These are phyloP conservation scores for Cercospora sesami DNA, from an alignment of 2,329 filamentous ascomycete genomes.

Conservation along the genomic window DNA sequence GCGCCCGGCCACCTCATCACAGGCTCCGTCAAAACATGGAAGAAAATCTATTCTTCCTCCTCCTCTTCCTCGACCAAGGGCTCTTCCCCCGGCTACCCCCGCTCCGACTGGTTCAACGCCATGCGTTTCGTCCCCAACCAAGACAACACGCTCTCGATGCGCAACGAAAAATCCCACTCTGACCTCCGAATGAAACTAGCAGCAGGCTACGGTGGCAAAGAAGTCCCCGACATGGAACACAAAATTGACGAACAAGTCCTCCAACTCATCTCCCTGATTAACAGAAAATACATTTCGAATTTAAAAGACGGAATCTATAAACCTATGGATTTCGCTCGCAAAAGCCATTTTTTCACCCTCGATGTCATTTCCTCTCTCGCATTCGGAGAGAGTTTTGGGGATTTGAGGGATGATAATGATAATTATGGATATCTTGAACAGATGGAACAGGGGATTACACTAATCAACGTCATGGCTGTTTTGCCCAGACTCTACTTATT, in stretches of 20 bases:
- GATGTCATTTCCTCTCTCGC: constrained; percentile 20
- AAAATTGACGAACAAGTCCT: constrained; percentile 14
- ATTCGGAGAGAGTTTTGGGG: constrained; percentile 16
- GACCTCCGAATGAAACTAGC: constrained; percentile 13
- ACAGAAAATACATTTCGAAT: constrained; percentile 13
- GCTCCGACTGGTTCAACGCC: constrained; percentile 19
- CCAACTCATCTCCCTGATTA: constrained; percentile 10
- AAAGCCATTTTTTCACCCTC: constrained; percentile 18
- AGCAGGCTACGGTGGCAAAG: constrained; percentile 18
- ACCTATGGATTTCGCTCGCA: constrained; percentile 18
- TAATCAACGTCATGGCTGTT: constrained; percentile 10
- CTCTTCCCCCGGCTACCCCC: background rate
- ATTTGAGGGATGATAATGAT: constrained; percentile 11
- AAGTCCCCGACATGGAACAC: constrained; percentile 13
- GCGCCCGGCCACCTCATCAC: constrained; percentile 14
- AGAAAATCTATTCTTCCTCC: constrained; percentile 16
- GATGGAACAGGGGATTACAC: constrained; percentile 9
- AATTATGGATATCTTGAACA: constrained; percentile 9
- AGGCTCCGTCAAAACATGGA: constrained; percentile 14
- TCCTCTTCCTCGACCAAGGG: background rate
- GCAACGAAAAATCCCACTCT: constrained; percentile 12
- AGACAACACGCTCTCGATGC: constrained; percentile 16
- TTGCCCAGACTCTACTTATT: constrained; percentile 12
- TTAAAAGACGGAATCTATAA: background rate
- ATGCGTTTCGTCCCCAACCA: constrained; percentile 15